Conservation (phyloP, 352 stramenopile genomes). For the Pythium aphanidermatum region DNA sequence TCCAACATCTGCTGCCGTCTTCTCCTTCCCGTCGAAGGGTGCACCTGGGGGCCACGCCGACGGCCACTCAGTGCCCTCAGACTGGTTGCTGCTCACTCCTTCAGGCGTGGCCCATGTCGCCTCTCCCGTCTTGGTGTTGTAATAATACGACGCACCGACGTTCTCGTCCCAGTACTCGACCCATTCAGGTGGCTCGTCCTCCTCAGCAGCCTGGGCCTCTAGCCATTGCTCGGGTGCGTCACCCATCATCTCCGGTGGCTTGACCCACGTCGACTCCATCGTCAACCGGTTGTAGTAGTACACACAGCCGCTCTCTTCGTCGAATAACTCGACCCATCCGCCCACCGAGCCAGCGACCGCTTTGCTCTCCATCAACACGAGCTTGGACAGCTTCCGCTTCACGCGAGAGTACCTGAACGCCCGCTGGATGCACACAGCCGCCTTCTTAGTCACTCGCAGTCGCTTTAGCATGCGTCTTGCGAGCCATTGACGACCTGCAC, state of each 20-base stretch:
- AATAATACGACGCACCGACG: constrained; percentile 55
- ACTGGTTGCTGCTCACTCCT: constrained; percentile 11
- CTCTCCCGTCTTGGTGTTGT: constrained; percentile 61
- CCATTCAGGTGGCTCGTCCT: constrained; percentile 34
- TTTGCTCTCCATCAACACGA: constrained; percentile 25
- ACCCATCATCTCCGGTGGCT: constrained; percentile 22
- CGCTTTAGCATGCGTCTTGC: constrained; percentile 20
- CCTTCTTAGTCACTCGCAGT: constrained; percentile 20
- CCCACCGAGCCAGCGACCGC: neutral
- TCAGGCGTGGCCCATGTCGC: constrained; percentile 57
- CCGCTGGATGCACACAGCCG: constrained; percentile 39
- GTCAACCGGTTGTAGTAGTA: constrained; percentile 69
- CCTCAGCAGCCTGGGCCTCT: constrained; percentile 1
- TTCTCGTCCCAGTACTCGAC: constrained; percentile 74
- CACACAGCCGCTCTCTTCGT: constrained; percentile 51
- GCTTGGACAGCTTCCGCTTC: constrained; percentile 29
- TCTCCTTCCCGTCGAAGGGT: constrained; percentile 9
- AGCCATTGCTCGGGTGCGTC: constrained; percentile 1
- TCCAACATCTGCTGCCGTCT: neutral
- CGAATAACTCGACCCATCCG: constrained; percentile 65
- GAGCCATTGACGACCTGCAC: constrained; percentile 33
- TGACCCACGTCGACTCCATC: constrained; percentile 47
- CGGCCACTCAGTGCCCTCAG: neutral
- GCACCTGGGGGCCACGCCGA: constrained; percentile 13
- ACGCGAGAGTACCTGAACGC: constrained; percentile 43